Conservation (phyloP, 208 protist species). For the Wallacemonas sp. region DNA sequence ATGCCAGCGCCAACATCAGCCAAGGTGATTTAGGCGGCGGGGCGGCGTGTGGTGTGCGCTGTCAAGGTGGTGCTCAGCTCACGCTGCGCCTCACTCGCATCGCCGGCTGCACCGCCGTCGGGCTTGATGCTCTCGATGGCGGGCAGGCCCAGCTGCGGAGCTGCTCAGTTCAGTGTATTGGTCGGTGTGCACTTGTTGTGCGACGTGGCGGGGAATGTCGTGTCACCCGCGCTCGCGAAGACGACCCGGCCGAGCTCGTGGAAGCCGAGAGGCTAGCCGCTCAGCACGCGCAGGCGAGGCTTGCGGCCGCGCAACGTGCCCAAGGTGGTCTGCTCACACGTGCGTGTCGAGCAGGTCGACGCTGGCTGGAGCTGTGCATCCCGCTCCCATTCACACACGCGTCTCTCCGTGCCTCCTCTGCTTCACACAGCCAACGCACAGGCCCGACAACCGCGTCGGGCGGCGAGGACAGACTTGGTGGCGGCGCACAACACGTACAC, state of each 20-base stretch:
- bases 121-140: conserved; percentile 44
- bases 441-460: too few relatives aligned
- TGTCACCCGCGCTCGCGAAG: conserved; percentile 3
- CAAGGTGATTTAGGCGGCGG: conserved; percentile 59
- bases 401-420: too few relatives aligned
- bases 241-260: background rate
- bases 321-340: too few relatives aligned
- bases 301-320: background rate
- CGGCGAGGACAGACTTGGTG: too few relatives aligned
- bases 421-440: too few relatives aligned
- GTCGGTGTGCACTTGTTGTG: conserved; percentile 48
- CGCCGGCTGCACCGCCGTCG: conserved; percentile 43
- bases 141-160: conserved; percentile 53
- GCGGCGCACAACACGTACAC: too few relatives aligned
- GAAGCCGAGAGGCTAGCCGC: too few relatives aligned
- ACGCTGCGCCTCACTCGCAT: conserved; percentile 42
- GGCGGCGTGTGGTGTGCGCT: conserved; percentile 45
- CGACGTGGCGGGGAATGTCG: conserved; percentile 40
- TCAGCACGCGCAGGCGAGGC: background rate
- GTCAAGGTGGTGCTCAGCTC: conserved; percentile 37
- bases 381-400: too few relatives aligned
- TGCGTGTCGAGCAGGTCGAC: too few relatives aligned
- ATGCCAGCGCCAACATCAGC: conserved; percentile 47
- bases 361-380: too few relatives aligned
- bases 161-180: conserved; percentile 25